A percentile compares a stretch with the other conserved stretches of the same genome.
Evolutionary conservation across 2,329 filamentous ascomycete species (phyloP).

Genomic region (Didymosphaeria variabile): DNA sequence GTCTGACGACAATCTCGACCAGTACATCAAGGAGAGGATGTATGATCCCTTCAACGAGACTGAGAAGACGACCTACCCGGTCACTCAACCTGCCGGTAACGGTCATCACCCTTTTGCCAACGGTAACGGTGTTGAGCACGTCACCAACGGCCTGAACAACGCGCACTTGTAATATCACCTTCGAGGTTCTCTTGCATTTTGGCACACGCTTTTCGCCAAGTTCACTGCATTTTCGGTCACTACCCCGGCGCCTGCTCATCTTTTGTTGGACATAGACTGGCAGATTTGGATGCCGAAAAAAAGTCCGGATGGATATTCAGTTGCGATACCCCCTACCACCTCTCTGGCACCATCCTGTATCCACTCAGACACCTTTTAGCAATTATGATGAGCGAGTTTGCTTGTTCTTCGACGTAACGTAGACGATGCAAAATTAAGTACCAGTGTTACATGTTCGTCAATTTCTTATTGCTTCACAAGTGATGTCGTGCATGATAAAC

Average conservation of each 20-base stretch:
- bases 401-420: slow-evolving; percentile 6
- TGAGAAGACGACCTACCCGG: slow-evolving; percentile 48
- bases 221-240: slow-evolving; percentile 17
- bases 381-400: not conserved
- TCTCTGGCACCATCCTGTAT: slow-evolving; percentile 9
- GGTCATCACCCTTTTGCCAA: slow-evolving; percentile 24
- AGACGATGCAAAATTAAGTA: slow-evolving; percentile 2
- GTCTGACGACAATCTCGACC: slow-evolving; percentile 73
- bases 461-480: not conserved
- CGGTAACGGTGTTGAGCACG: slow-evolving; percentile 36
- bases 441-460: not conserved
- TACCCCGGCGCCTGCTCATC: slow-evolving; percentile 10
- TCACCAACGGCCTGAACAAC: slow-evolving; percentile 35
- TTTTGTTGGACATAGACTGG: slow-evolving; percentile 13
- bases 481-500: not conserved
- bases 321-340: slow-evolving; percentile 13
- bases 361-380: slow-evolving; percentile 2
- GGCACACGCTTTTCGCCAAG: slow-evolving; percentile 25
- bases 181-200: slow-evolving; percentile 9
- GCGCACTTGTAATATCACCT: slow-evolving; percentile 39
- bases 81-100: slow-evolving; percentile 35
- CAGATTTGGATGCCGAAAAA: slow-evolving; percentile 4
- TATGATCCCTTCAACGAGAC: slow-evolving; percentile 61
- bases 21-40: slow-evolving; percentile 67
- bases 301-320: slow-evolving; percentile 5